Percentiles rank a stretch among this genome's conserved stretches.
These are phyloP conservation scores for Thermothelomyces thermophilus DNA, from an alignment of 2,329 filamentous ascomycete species.

Conservation along the genomic window DNA sequence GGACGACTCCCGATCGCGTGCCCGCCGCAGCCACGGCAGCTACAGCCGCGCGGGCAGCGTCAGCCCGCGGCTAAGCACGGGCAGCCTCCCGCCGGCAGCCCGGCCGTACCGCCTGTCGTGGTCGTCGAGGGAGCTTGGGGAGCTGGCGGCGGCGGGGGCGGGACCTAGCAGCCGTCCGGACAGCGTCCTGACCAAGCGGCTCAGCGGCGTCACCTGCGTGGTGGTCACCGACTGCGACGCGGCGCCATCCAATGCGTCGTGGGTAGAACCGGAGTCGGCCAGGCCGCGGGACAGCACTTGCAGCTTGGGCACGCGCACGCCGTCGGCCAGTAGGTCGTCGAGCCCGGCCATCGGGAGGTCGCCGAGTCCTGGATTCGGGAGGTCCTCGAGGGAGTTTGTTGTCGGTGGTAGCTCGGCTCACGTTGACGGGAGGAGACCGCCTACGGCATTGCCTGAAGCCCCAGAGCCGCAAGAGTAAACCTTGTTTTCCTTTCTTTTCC, in stretches of 20 bases:
- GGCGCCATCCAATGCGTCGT: not conserved
- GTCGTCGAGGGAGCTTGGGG: constrained; percentile 45
- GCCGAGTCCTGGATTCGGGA: too few species aligned
- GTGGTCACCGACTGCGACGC: constrained; percentile 9
- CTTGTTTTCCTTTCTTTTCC: not conserved
- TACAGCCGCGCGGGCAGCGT: constrained; percentile 25
- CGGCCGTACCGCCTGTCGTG: constrained; percentile 45
- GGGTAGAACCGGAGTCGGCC: not conserved
- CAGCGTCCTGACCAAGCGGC: constrained; percentile 24
- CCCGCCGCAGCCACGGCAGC: constrained; percentile 14
- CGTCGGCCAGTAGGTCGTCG: constrained; percentile 6
- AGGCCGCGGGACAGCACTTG: constrained; percentile 11
- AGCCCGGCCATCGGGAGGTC: not conserved
- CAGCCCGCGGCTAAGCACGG: constrained; percentile 37
- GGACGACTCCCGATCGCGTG: not conserved
- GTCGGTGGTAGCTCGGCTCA: not conserved
- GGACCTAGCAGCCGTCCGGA: constrained; percentile 22
- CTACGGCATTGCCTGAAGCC: constrained; percentile 12
- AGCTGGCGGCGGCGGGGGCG: constrained; percentile 23
- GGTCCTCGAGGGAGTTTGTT: constrained; percentile 12
- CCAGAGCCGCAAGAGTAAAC: constrained; percentile 9
- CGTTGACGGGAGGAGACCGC: constrained; percentile 11
- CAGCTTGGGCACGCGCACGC: constrained; percentile 12
- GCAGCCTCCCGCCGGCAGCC: constrained; percentile 44
- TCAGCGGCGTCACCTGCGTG: constrained; percentile 19